Evolutionary conservation across 768 basidiomycete species (phyloP).

Genomic region (Collybiopsis confluens): DNA sequence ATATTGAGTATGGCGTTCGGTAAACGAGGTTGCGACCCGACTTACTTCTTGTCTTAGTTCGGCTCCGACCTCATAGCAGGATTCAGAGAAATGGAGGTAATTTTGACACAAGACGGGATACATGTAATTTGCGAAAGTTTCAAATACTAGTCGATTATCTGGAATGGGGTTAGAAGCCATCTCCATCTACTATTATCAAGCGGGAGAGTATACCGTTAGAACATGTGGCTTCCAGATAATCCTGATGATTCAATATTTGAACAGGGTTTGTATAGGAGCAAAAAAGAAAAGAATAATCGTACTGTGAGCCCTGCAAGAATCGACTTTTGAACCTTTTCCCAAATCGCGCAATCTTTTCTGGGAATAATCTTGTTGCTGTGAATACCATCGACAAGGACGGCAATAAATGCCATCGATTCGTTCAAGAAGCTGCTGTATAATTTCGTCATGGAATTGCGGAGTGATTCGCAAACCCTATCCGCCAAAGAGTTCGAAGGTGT

Average conservation of each 20-base stretch:
- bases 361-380: background rate
- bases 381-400: constrained; percentile 1
- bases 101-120: constrained; percentile 31
- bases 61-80: constrained; percentile 14
- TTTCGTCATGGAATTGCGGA: background rate
- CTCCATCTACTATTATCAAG: constrained; percentile 29
- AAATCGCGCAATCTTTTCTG: constrained; percentile 16
- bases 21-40: too few relatives aligned
- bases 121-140: constrained; percentile 20
- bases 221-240: constrained; percentile 17
- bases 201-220: constrained; percentile 12
- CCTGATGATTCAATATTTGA: constrained; percentile 9
- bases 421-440: background rate
- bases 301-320: constrained; percentile 54
- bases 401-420: background rate
- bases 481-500: background rate
- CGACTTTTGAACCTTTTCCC: constrained; percentile 43
- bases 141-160: background rate
- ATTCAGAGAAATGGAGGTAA: constrained; percentile 23
- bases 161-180: constrained; percentile 19
- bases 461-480: background rate
- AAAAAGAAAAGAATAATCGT: constrained; percentile 9
- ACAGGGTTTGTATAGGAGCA: background rate
- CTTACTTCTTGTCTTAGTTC: constrained; percentile 25
- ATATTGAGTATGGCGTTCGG: too few relatives aligned